Base-by-base conservation (phyloP, 2,329 filamentous ascomycete genomes). In the Dothiorella sarmentorum region DNA sequence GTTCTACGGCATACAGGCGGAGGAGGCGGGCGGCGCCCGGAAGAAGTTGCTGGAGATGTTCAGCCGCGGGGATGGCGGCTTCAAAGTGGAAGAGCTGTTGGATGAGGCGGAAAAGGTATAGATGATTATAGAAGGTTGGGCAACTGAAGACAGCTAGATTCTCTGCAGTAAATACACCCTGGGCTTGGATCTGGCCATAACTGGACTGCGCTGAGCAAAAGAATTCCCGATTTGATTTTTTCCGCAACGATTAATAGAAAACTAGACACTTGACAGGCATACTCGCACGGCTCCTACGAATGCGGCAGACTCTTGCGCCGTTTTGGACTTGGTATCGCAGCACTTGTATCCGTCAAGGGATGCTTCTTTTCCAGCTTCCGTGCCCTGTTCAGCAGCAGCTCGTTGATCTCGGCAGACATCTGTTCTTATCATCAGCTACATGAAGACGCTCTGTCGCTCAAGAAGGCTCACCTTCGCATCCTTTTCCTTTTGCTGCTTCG, bases 51-150 rank as follows among this genome's bases (percentile, higher is more conserved):
- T 97, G 70, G 85, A 91, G 72, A 87, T 87, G 81, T 99, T 99
- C 73, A 87, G 83, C 0, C 80, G 78, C 20, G 94, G 93, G 0
- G 91, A 96, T 74, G 76, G 78, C 60, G 80, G 80, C 55, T 99
- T 99, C 71, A 90, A 84, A 65, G 82, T 99, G 6, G 89, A 97
- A 72, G 86, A 87, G 73, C 72, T 99, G 68, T 74, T 99, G 61
- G 90, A 95, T 64, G 93, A 97, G 79, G 87, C 90, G 0, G 92
- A 97, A 81, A 90, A 86, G 75, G 77, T 95, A 3, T 61, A 26
- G n/a, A n/a, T n/a, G n/a, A n/a, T n/a, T n/a, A n/a, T n/a, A n/a
- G n/a, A n/a, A n/a, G n/a, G n/a, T n/a, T n/a, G n/a, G n/a, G n/a
- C n/a, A n/a, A n/a, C n/a, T n/a, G n/a, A n/a, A n/a, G n/a, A n/a